Evolutionary conservation across 805 yeast genomes (phyloP), one percentile per base, ranked within the genome.

Genomic region (Yarrowia phangngaensis): DNA sequence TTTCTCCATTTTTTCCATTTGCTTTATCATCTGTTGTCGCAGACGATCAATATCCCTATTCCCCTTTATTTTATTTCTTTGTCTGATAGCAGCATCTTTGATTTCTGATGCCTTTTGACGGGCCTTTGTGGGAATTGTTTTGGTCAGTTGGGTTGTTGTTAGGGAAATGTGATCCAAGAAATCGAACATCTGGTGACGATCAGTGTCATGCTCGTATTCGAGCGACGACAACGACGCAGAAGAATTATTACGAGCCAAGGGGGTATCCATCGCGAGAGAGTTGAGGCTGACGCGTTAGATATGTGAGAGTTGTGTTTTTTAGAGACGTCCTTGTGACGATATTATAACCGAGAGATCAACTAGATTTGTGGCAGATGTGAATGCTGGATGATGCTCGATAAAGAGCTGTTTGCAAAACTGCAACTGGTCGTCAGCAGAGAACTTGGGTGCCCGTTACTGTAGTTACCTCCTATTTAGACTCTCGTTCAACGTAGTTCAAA

Each of bases 1-100:
- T 15, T 57, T 51, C 46, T 68, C 70, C 20, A 67, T 53, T 28
- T 55, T 51, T 28, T 55, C 60, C 38, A 69, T 55, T 34, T 58
- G 63, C 19, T 36, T 26, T 14, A 58, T 33, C 20, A 66, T 52
- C 16, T 48, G 55, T 12, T 29, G 35, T 19, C 59, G 59, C 48
- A 64, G 33, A 22, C 55, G 48, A 29, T 65, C 70, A 17, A 66
- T 55, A 31, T 65, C 69, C 17, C 56, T 57, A 14, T 58, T 64
- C 6, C 59, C 48, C 11, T 41, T 41, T 27, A 41, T 29, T 13
- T 41, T 41, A 27, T 41, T 29, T 28, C 48, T 20, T 19, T 41
- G 48, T 15, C 48, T 19, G n/a, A 41, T 41, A 9, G 48, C 48
- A 3, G 48, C 48, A 28, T 41, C 48, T 20, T 41, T 41, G 48